Conservation (phyloP, 352 stramenopile species). For the Globisporangium viniferum region DNA sequence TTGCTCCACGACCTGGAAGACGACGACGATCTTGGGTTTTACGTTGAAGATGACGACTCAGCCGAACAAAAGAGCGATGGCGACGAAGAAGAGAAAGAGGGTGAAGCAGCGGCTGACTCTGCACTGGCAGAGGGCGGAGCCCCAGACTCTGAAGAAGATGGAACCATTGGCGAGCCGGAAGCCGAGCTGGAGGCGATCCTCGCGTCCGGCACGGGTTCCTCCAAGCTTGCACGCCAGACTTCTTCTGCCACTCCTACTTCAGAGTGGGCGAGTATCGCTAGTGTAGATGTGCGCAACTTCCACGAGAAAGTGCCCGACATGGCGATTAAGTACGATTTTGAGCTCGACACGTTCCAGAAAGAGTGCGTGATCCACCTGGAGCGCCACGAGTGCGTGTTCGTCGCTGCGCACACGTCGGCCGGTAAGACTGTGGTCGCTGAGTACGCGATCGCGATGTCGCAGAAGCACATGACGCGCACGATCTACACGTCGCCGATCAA, state of each 20-base stretch:
- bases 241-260: constrained; percentile 24
- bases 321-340: constrained; percentile 79
- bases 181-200: constrained; percentile 53
- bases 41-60: constrained; percentile 35
- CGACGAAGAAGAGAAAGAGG: constrained; percentile 5
- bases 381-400: constrained; percentile 92
- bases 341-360: constrained; percentile 97
- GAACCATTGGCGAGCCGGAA: constrained; percentile 32
- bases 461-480: constrained; percentile 87
- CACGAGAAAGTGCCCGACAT: constrained; percentile 79
- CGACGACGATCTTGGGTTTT: constrained; percentile 67
- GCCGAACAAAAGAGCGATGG: constrained; percentile 4
- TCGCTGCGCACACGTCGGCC: constrained; percentile 96
- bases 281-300: constrained; percentile 79
- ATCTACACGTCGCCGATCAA: constrained; percentile 99
- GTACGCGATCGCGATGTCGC: constrained; percentile 96
- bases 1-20: constrained; percentile 68
- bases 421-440: constrained; percentile 99
- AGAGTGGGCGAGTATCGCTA: constrained; percentile 73
- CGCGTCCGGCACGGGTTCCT: constrained; percentile 10
- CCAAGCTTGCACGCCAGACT: constrained; percentile 8
- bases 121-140: not conserved
- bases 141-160: not conserved
- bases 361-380: constrained; percentile 95
- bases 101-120: not conserved